Evolutionary conservation across 352 stramenopile genomes (phyloP).

Genomic region (Phytophthora multivora): DNA sequence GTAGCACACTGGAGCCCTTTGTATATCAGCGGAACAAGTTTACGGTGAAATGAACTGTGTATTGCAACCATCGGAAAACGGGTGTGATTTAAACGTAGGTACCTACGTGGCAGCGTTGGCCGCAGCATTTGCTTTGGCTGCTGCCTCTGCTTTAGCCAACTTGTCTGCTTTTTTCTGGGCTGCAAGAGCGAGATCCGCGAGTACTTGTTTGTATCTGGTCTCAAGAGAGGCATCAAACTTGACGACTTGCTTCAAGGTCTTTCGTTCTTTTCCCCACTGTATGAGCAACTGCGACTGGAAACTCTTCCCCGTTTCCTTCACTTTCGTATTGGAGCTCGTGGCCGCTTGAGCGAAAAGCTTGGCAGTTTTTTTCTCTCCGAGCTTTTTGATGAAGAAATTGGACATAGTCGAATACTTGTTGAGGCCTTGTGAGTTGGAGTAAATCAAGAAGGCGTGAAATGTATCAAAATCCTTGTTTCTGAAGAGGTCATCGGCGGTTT

Average conservation of each 20-base stretch:
- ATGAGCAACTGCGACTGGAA: background rate
- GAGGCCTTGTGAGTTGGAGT: background rate
- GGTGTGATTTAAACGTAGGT: background rate
- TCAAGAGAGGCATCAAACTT: background rate
- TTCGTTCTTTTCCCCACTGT: background rate
- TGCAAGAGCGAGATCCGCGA: background rate
- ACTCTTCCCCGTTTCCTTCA: background rate
- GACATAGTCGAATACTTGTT: background rate
- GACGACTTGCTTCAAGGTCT: background rate
- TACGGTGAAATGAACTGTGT: background rate
- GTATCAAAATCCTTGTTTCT: background rate
- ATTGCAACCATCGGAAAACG: background rate
- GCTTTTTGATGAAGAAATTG: background rate
- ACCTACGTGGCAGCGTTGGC: background rate
- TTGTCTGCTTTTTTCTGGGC: background rate
- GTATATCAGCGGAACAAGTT: background rate
- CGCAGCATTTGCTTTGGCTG: background rate
- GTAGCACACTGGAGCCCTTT: background rate
- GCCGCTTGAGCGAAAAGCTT: background rate
- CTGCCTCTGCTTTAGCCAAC: background rate
- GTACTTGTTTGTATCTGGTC: background rate
- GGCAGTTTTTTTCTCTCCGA: background rate
- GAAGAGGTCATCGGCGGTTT: background rate
- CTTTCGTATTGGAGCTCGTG: background rate
- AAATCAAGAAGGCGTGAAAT: background rate